phyloP scores from a whole-genome alignment of 441 rosid genomes.

The Biscutella laevigata region DNA sequence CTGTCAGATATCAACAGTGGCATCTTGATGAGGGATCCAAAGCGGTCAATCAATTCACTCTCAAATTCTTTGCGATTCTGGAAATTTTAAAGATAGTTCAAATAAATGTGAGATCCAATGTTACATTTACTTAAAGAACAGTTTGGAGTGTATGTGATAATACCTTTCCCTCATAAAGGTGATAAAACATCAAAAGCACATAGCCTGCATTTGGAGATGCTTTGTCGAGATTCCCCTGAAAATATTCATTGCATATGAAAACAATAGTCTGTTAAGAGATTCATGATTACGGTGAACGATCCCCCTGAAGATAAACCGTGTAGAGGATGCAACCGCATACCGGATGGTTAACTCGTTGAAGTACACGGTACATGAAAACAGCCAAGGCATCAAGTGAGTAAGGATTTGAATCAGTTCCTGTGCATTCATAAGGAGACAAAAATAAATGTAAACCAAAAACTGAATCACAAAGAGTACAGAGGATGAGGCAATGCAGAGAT shows the following conservation, averaged over 20 bases:
- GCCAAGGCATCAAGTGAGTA: slow-evolving; percentile 89
- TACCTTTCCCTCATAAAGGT: slow-evolving; percentile 96
- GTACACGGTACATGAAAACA: slow-evolving; percentile 82
- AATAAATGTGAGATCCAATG: not conserved
- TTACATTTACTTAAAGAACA: not conserved
- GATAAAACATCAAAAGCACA: slow-evolving; percentile 91
- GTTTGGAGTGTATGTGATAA: slow-evolving; percentile 4
- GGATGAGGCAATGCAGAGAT: slow-evolving; percentile 3
- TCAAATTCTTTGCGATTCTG: slow-evolving; percentile 83
- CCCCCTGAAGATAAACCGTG: slow-evolving; percentile 2
- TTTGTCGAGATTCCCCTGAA: slow-evolving; percentile 89
- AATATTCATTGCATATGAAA: slow-evolving; percentile 22
- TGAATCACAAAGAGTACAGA: not conserved
- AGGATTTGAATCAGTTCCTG: slow-evolving; percentile 85
- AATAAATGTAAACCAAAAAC: not conserved
- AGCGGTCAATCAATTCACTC: slow-evolving; percentile 78
- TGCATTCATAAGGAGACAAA: slow-evolving; percentile 16
- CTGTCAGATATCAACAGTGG: slow-evolving; percentile 77
- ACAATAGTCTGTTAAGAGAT: slow-evolving; percentile 8
- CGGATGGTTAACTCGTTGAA: slow-evolving; percentile 84
- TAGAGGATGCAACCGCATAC: slow-evolving; percentile 32
- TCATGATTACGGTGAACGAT: not conserved
- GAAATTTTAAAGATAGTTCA: slow-evolving; percentile 18
- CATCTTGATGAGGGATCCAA: slow-evolving; percentile 84
- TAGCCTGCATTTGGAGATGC: slow-evolving; percentile 80